Percentiles rank a stretch among this genome's conserved stretches.
phyloP scores from a whole-genome alignment of 352 stramenopile genomes.

The Pythium brassicae region DNA sequence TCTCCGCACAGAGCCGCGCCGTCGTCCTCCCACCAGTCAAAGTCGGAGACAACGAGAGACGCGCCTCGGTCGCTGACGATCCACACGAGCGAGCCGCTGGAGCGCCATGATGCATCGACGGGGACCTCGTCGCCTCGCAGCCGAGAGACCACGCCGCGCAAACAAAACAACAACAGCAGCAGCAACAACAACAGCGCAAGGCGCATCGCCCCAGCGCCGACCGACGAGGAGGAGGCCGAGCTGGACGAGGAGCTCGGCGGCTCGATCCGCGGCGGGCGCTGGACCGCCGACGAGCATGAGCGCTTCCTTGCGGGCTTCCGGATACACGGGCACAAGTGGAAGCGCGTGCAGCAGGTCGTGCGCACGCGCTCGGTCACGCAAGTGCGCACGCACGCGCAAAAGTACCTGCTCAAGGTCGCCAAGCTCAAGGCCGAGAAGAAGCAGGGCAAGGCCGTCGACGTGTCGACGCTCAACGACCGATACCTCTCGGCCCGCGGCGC shows the following conservation, averaged over 20 bases:
- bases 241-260: conserved; percentile 37
- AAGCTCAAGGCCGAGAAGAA: conserved; percentile 86
- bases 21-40: neutral
- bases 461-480: conserved; percentile 15
- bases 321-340: conserved; percentile 89
- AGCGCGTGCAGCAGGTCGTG: conserved; percentile 86
- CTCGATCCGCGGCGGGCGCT: conserved; percentile 76
- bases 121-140: neutral
- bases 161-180: conserved; percentile 3
- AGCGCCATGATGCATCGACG: neutral
- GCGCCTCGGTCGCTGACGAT: conserved; percentile 5
- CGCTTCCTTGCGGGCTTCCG: conserved; percentile 83
- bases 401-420: conserved; percentile 87
- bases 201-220: conserved; percentile 51
- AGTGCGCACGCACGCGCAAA: conserved; percentile 85
- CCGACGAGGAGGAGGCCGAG: conserved; percentile 63
- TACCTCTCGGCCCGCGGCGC: conserved; percentile 10
- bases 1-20: neutral
- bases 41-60: neutral
- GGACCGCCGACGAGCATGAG: conserved; percentile 84
- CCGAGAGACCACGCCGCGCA: conserved; percentile 14
- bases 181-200: conserved; percentile 10
- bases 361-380: conserved; percentile 85
- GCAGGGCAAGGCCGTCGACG: conserved; percentile 21
- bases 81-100: conserved; percentile 11